A percentile compares a stretch with the other conserved stretches of the same genome.
These are phyloP conservation scores for Dendrobium catenatum DNA, from an alignment of 106 monocot species.

Conservation along the genomic window DNA sequence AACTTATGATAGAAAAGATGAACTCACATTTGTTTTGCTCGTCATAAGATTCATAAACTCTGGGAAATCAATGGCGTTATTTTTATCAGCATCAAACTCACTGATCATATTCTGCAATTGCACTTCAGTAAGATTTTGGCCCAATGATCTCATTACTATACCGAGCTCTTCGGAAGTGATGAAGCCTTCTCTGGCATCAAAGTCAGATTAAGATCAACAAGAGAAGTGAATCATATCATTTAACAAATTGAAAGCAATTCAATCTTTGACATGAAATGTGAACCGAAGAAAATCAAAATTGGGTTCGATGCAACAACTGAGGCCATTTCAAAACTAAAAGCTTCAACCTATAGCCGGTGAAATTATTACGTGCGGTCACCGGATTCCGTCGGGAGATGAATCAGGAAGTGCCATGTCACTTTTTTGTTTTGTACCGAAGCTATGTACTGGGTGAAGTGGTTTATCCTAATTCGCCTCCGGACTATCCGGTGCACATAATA, in stretches of 20 bases:
- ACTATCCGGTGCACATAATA: too few relatives aligned
- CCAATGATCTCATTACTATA: constrained; percentile 5
- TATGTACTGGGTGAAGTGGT: too few relatives aligned
- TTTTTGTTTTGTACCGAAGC: too few relatives aligned
- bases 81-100: constrained; percentile 12
- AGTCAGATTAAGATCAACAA: background rate
- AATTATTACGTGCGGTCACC: too few relatives aligned
- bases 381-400: too few relatives aligned
- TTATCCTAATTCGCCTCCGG: too few relatives aligned
- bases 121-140: constrained; percentile 7
- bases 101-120: constrained; percentile 12
- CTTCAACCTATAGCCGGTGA: too few relatives aligned
- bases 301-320: too few relatives aligned
- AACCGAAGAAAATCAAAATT: too few relatives aligned
- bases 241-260: background rate
- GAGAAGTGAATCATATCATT: background rate
- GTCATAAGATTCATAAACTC: constrained; percentile 19
- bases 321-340: too few relatives aligned
- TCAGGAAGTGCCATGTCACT: too few relatives aligned
- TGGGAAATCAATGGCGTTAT: constrained; percentile 10
- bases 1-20: background rate
- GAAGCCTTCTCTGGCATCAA: background rate
- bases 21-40: constrained; percentile 5
- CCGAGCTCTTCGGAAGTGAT: constrained; percentile 6
- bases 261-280: background rate